Percentiles rank a stretch among this genome's conserved stretches.
These are phyloP conservation scores for Trametes villosa DNA, from an alignment of 768 basidiomycete species.

Conservation along the genomic window DNA sequence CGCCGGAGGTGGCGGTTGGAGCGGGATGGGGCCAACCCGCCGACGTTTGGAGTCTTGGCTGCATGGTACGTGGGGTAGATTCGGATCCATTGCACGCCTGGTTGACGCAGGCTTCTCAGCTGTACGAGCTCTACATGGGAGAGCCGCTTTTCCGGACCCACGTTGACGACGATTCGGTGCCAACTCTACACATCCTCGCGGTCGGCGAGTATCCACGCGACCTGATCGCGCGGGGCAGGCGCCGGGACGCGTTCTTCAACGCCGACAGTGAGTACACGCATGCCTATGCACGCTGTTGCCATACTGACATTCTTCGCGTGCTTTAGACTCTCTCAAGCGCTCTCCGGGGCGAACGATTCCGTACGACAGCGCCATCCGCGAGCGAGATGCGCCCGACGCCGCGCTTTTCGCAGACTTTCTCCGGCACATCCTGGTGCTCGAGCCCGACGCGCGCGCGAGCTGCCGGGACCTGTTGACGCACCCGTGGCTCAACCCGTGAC, in stretches of 20 bases:
- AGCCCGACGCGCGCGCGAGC: slow-evolving; percentile 1
- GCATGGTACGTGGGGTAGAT: slow-evolving; percentile 1
- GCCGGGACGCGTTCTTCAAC: slow-evolving; percentile 1
- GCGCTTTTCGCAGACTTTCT: slow-evolving; percentile 11
- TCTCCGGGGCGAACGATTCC: background rate
- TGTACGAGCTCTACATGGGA: slow-evolving; percentile 7
- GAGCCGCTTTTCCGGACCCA: background rate
- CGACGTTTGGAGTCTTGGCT: slow-evolving; percentile 21
- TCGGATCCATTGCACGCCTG: background rate
- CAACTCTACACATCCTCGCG: slow-evolving; percentile 8
- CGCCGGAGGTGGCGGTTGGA: slow-evolving; percentile 17
- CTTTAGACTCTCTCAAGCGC: background rate
- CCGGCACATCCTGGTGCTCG: background rate
- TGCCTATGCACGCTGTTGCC: no score
- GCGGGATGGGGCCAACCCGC: slow-evolving; percentile 21
- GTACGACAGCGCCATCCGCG: background rate
- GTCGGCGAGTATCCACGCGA: slow-evolving; percentile 17
- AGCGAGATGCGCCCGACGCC: slow-evolving; percentile 5
- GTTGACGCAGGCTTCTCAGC: background rate
- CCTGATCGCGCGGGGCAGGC: slow-evolving; percentile 10
- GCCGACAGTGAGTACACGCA: background rate
- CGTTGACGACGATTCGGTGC: background rate
- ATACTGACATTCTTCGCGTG: background rate
- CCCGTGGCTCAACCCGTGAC: slow-evolving; percentile 9
- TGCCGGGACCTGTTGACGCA: slow-evolving; percentile 1